Conservation (phyloP, 805 yeast species). For the Candida patagonica region DNA sequence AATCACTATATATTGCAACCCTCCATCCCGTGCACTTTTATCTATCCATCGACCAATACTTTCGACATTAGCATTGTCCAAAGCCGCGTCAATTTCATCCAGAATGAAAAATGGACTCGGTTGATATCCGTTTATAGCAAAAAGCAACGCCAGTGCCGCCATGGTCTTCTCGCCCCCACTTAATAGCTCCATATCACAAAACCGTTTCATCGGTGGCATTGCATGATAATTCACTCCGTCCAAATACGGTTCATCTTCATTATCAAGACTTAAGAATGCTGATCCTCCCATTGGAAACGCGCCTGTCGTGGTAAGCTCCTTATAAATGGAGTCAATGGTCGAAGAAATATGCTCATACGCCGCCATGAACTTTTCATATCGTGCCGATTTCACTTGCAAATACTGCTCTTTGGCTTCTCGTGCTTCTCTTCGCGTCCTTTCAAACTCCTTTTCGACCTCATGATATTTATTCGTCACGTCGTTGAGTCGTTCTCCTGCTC, state of each 20-base stretch:
- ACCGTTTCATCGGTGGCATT: constrained; percentile 92
- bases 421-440: constrained; percentile 49
- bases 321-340: constrained; percentile 66
- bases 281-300: constrained; percentile 81
- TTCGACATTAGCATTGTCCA: constrained; percentile 81
- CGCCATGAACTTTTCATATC: constrained; percentile 55
- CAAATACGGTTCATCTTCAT: constrained; percentile 80
- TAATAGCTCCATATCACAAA: constrained; percentile 81
- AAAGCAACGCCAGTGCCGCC: constrained; percentile 87
- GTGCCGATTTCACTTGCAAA: constrained; percentile 45
- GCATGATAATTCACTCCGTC: constrained; percentile 85
- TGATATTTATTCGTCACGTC: constrained; percentile 56
- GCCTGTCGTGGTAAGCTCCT: constrained; percentile 69
- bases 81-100: constrained; percentile 97
- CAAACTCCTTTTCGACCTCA: constrained; percentile 53
- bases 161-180: constrained; percentile 97
- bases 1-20: constrained; percentile 77
- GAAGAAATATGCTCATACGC: constrained; percentile 72
- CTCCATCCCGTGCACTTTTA: constrained; percentile 54
- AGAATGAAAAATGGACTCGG: constrained; percentile 94
- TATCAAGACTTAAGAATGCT: constrained; percentile 81
- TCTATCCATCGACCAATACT: constrained; percentile 80
- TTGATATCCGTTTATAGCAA: constrained; percentile 81
- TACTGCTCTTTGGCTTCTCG: constrained; percentile 45
- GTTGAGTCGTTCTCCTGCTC: constrained; percentile 65